A percentile compares a stretch with the other conserved stretches of the same genome.
These are phyloP conservation scores for Irpex lacteus DNA, from an alignment of 1,284 basidiomycete species.

Conservation along the genomic window DNA sequence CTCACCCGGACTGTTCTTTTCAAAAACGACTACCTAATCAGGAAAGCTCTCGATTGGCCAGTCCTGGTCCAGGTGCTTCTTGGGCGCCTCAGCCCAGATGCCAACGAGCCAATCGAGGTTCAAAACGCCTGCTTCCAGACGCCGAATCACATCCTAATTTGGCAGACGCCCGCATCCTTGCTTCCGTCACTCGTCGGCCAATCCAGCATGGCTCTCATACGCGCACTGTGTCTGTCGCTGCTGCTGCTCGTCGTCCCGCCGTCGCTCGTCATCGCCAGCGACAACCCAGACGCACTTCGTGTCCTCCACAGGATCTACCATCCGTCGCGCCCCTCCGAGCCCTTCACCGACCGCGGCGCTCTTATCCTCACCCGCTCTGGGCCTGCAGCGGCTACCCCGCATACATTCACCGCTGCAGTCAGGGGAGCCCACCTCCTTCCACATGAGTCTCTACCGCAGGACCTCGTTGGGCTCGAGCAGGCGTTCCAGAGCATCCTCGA, in stretches of 20 bases:
- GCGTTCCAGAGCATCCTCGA: slow-evolving; percentile 30
- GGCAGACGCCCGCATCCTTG: neutral
- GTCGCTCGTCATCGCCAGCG: neutral
- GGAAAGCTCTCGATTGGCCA: neutral
- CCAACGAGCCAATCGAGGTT: neutral
- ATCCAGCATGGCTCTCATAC: neutral
- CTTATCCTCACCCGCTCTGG: slow-evolving; percentile 30
- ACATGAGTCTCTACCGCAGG: slow-evolving; percentile 34
- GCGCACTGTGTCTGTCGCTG: neutral
- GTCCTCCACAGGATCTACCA: slow-evolving; percentile 40
- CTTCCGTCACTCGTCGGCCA: neutral
- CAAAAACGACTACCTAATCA: neutral
- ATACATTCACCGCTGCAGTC: neutral
- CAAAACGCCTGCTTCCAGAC: neutral
- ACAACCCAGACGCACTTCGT: slow-evolving; percentile 19
- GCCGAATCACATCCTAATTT: neutral
- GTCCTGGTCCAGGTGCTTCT: neutral
- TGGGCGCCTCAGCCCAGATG: neutral
- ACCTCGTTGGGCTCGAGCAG: slow-evolving; percentile 34
- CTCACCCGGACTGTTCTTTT: neutral
- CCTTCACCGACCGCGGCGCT: slow-evolving; percentile 33
- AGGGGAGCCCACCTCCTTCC: slow-evolving; percentile 24
- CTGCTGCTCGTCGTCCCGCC: slow-evolving; percentile 2
- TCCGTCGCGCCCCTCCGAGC: slow-evolving; percentile 32
- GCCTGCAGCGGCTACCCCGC: slow-evolving; percentile 11